These are phyloP conservation scores for Fusarium solani-melongenae DNA, from an alignment of 2,329 filamentous ascomycete genomes.

Conservation along the genomic window DNA sequence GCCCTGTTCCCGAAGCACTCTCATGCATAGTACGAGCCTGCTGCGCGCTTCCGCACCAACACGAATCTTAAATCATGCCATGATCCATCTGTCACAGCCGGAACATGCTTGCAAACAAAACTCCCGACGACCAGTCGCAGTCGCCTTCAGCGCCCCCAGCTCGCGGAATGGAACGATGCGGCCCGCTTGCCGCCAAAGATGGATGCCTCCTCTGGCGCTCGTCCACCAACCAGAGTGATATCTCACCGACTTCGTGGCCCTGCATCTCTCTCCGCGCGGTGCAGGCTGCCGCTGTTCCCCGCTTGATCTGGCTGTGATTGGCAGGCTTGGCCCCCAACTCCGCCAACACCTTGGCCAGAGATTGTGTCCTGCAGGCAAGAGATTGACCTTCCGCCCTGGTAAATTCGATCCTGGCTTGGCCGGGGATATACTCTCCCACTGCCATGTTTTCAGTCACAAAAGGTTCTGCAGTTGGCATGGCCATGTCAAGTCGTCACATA, in stretches of 20 bases:
- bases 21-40: constrained; percentile 10
- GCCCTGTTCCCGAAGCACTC: constrained; percentile 23
- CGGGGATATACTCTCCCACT: constrained; percentile 12
- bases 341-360: constrained; percentile 29
- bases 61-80: constrained; percentile 37
- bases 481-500: constrained; percentile 28
- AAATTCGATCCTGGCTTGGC: constrained; percentile 20
- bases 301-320: constrained; percentile 35
- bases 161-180: constrained; percentile 34
- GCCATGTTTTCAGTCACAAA: constrained; percentile 15
- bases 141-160: constrained; percentile 10
- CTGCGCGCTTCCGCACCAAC: constrained; percentile 22
- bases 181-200: constrained; percentile 35
- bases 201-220: constrained; percentile 28
- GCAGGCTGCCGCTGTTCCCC: constrained; percentile 36
- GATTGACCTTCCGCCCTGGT: constrained; percentile 27
- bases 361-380: constrained; percentile 34
- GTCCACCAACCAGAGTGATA: constrained; percentile 31
- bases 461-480: constrained; percentile 18
- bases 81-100: constrained; percentile 12
- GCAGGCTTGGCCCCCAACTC: constrained; percentile 35
- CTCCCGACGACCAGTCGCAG: constrained; percentile 12
- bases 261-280: constrained; percentile 30
- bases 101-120: constrained; percentile 7
- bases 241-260: constrained; percentile 25